Base-by-base conservation (phyloP, 345 rosid species). In the Aegle marmelos region DNA sequence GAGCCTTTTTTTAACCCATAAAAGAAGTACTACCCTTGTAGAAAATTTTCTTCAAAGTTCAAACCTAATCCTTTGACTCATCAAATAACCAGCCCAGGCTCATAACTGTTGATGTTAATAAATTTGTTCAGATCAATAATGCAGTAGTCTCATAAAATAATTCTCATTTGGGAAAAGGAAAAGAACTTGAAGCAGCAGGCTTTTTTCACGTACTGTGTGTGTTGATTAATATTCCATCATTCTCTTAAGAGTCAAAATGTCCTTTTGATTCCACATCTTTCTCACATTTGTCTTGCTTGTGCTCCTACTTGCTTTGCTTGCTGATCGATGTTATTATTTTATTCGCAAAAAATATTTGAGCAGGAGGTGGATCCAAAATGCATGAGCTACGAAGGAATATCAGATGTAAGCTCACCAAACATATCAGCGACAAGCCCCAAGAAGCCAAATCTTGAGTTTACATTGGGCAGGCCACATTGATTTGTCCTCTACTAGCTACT, bases 391-490 rank as follows among this genome's bases (percentile, higher is more conserved):
- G 99, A 96, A 79, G 90, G 92, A 87, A 85, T 83, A 80, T 89
- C 94, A 85, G 97, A 92, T 65, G 87, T 85, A 75, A 92, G 93
- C 84, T 92, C 98, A 76, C 88, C 98, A 77, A 90, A 86, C 68
- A 83, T 81, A 68, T 86, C 95, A 53, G 94, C 90, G 82, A 78
- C 92, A 83, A 91, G 93, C 86, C 91, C 91, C 79, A 88, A 86
- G 90, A 94, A 85, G 84, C 99, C 98, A 66, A 96, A 92, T 86
- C 90, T 96, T 79, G 99, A 96, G 76, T 96, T 96, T 84, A 94
- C 98, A 34, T 83, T 96, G 90, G 99, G 98, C 61, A 86, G 97
- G 84, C 85, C 93, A 88, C 94, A 74, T 81, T 93, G 91, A 87
- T 72, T 33, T 33, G 10, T 45, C 62, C 73, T 76, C 82, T 73